Conservation (phyloP, 805 yeast species). For the Jamesozyma spencerorum region DNA sequence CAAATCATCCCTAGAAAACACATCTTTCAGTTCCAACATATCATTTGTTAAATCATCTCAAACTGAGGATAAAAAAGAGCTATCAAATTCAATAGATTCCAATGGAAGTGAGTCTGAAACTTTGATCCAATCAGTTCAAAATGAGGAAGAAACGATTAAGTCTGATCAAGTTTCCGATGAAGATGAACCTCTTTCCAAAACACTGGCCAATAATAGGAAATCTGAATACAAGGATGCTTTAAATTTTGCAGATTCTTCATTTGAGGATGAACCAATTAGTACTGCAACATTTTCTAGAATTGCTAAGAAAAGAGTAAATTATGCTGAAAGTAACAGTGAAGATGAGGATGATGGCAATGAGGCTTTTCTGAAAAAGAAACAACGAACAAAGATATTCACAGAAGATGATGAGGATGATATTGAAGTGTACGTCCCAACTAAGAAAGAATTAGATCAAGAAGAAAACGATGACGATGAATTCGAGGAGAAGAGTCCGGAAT, state of each 20-base stretch:
- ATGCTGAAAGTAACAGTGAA: constrained; percentile 33
- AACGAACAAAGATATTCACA: constrained; percentile 15
- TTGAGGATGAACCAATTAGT: constrained; percentile 1
- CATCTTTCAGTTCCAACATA: too few relatives aligned
- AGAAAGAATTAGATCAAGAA: constrained; percentile 6
- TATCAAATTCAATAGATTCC: too few relatives aligned
- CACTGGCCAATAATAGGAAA: not conserved
- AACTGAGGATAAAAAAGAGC: too few relatives aligned
- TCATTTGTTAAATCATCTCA: too few relatives aligned
- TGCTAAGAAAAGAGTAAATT: constrained; percentile 25
- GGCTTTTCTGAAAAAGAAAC: constrained; percentile 7
- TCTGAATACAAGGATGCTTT: not conserved
- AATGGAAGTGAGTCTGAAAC: too few relatives aligned
- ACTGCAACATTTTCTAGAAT: constrained; percentile 5
- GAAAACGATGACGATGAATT: constrained; percentile 19
- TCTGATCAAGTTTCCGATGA: too few relatives aligned
- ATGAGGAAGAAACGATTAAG: not conserved
- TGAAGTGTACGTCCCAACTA: constrained; percentile 26
- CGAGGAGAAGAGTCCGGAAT: not conserved
- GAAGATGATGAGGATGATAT: constrained; percentile 15
- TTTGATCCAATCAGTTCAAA: too few relatives aligned
- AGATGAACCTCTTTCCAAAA: too few relatives aligned
- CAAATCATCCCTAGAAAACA: too few relatives aligned
- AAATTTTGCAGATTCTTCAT: not conserved
- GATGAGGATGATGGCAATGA: constrained; percentile 23